phyloP scores from a whole-genome alignment of 495 filamentous ascomycete species.

The Filosporella fistucella region DNA sequence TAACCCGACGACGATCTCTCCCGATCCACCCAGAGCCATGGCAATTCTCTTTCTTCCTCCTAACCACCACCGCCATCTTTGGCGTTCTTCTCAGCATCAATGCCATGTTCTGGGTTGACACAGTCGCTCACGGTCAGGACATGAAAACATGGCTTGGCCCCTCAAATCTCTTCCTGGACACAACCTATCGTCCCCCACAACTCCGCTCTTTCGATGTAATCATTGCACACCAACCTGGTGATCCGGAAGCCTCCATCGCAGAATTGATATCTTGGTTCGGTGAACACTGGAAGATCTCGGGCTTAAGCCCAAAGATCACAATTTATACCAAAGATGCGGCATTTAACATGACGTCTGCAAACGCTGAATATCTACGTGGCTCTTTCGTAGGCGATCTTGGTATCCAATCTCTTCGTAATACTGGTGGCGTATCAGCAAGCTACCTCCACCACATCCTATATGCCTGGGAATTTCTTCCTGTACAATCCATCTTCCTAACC shows the following conservation, averaged over 20 bases:
- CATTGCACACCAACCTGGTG: slow-evolving; percentile 15
- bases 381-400: slow-evolving; percentile 1
- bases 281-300: background rate
- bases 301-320: slow-evolving; percentile 7
- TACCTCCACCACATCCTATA: slow-evolving; percentile 39
- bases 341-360: slow-evolving; percentile 1
- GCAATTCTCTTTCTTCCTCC: slow-evolving; percentile 14
- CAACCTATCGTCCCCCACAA: slow-evolving; percentile 9
- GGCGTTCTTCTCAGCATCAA: slow-evolving; percentile 16
- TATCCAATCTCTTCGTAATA: slow-evolving; percentile 29
- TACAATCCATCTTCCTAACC: slow-evolving; percentile 36
- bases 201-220: slow-evolving; percentile 17
- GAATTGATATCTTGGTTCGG: slow-evolving; percentile 5
- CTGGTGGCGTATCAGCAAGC: slow-evolving; percentile 35
- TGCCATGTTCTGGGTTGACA: slow-evolving; percentile 15
- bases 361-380: background rate
- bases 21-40: slow-evolving; percentile 13
- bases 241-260: slow-evolving; percentile 8
- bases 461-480: slow-evolving; percentile 35
- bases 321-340: slow-evolving; percentile 18
- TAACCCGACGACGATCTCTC: slow-evolving; percentile 7
- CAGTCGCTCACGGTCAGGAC: slow-evolving; percentile 11
- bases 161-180: slow-evolving; percentile 3
- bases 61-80: slow-evolving; percentile 14
- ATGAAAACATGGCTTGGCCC: slow-evolving; percentile 7